Conservation (phyloP, 768 basidiomycete genomes). For the Phanerodontia chrysosporium region DNA sequence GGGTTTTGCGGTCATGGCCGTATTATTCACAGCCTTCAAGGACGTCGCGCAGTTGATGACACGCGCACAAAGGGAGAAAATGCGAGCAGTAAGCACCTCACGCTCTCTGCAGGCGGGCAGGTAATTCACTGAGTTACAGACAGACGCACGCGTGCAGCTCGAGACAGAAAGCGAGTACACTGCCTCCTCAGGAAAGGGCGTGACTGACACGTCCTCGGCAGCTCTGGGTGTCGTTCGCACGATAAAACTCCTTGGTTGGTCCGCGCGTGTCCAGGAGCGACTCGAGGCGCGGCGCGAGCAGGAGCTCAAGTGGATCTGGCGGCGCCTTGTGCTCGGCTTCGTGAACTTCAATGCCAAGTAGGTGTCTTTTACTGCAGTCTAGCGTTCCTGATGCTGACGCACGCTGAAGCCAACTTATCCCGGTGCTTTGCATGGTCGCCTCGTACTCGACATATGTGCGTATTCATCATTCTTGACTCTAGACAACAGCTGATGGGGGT, state of each 20-base stretch:
- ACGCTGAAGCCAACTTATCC: slow-evolving; percentile 28
- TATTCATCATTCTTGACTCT: background rate
- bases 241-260: slow-evolving; percentile 33
- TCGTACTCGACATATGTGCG: slow-evolving; percentile 36
- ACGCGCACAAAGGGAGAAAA: slow-evolving; percentile 32
- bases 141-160: slow-evolving; percentile 42
- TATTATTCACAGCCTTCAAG: slow-evolving; percentile 40
- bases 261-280: slow-evolving; percentile 32
- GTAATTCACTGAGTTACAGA: slow-evolving; percentile 23
- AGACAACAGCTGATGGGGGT: background rate
- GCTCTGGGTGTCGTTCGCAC: slow-evolving; percentile 38
- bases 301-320: slow-evolving; percentile 14
- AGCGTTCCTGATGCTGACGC: background rate
- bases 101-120: background rate
- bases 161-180: slow-evolving; percentile 35
- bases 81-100: slow-evolving; percentile 31
- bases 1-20: slow-evolving; percentile 36
- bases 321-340: background rate
- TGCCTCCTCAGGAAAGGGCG: slow-evolving; percentile 13
- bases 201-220: slow-evolving; percentile 13
- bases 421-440: slow-evolving; percentile 41
- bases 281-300: slow-evolving; percentile 21
- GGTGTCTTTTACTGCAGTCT: background rate
- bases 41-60: slow-evolving; percentile 33
- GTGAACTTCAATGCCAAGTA: background rate